Conservation (phyloP, 805 yeast species). For the Cyberlindnera suaveolens region DNA sequence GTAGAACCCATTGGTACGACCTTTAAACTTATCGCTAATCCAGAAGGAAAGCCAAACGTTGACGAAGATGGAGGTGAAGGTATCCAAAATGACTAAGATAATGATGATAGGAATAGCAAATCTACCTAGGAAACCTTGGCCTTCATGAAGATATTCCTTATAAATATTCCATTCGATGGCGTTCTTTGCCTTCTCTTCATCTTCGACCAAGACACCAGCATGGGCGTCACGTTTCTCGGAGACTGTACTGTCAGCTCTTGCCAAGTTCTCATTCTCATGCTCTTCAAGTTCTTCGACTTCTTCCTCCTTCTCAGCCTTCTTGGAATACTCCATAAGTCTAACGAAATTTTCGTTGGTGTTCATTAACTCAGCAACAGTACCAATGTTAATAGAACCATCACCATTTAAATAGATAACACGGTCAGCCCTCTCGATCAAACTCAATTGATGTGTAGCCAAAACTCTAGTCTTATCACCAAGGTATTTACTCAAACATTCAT, state of each 20-base stretch:
- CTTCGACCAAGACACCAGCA: conserved; percentile 35
- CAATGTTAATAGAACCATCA: conserved; percentile 51
- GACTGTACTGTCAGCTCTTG: conserved; percentile 6
- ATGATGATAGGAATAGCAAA: conserved; percentile 26
- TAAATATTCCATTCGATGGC: conserved; percentile 45
- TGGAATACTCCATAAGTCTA: conserved; percentile 39
- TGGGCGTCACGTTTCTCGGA: conserved; percentile 8
- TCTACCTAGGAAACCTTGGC: conserved; percentile 42
- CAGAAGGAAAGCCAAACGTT: conserved; percentile 84
- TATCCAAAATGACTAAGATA: conserved; percentile 26
- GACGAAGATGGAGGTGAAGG: conserved; percentile 51
- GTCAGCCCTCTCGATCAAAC: conserved; percentile 58
- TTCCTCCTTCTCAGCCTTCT: conserved; percentile 24
- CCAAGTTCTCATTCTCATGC: conserved; percentile 9
- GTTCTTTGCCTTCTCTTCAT: conserved; percentile 57
- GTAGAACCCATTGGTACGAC: conserved; percentile 47
- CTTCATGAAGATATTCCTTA: conserved; percentile 42
- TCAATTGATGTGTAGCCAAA: conserved; percentile 73
- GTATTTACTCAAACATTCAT: conserved; percentile 49
- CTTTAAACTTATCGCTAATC: conserved; percentile 50
- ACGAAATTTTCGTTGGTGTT: conserved; percentile 36
- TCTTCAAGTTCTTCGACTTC: conserved; percentile 20
- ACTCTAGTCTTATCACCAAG: conserved; percentile 52
- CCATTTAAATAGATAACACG: conserved; percentile 56
- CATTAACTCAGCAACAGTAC: conserved; percentile 47